phyloP scores from a whole-genome alignment of 805 yeast species.

The Lipomyces chichibuensis region DNA sequence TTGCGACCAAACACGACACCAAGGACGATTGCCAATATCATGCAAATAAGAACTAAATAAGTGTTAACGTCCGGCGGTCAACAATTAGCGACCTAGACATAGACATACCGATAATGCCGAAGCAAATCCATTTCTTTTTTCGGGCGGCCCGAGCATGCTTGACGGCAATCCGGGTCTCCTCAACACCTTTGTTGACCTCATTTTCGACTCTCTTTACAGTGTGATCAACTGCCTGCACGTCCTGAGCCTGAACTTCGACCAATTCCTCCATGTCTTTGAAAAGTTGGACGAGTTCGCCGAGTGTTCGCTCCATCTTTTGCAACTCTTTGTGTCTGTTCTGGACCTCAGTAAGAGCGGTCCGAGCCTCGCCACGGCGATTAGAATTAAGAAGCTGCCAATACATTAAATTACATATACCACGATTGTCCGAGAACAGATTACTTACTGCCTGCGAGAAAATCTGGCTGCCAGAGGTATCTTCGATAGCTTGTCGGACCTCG shows the following conservation, averaged over 20 bases:
- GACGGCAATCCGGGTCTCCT: constrained; percentile 89
- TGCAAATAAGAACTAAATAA: constrained; percentile 41
- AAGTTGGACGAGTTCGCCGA: constrained; percentile 92
- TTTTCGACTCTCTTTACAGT: constrained; percentile 81
- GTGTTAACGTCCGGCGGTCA: background rate
- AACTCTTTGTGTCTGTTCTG: constrained; percentile 94
- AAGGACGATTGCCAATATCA: constrained; percentile 65
- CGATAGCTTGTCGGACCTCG: constrained; percentile 41
- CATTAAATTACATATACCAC: background rate
- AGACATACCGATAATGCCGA: constrained; percentile 53
- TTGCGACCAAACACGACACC: constrained; percentile 62
- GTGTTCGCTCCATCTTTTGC: constrained; percentile 89
- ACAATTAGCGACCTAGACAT: background rate
- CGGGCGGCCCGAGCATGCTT: constrained; percentile 86
- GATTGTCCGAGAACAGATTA: background rate
- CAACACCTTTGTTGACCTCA: constrained; percentile 91
- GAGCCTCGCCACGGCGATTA: constrained; percentile 91
- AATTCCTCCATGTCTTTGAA: constrained; percentile 95
- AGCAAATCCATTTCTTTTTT: constrained; percentile 86
- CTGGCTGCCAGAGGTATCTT: constrained; percentile 80
- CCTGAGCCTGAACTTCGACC: constrained; percentile 92
- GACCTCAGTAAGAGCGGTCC: constrained; percentile 92
- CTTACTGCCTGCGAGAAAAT: constrained; percentile 82
- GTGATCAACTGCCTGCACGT: constrained; percentile 79
- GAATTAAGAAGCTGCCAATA: constrained; percentile 60